Percentiles rank a stretch among this genome's conserved stretches.
These are phyloP conservation scores for Leccinum longicurvipes DNA, from an alignment of 768 basidiomycete genomes.

Conservation along the genomic window DNA sequence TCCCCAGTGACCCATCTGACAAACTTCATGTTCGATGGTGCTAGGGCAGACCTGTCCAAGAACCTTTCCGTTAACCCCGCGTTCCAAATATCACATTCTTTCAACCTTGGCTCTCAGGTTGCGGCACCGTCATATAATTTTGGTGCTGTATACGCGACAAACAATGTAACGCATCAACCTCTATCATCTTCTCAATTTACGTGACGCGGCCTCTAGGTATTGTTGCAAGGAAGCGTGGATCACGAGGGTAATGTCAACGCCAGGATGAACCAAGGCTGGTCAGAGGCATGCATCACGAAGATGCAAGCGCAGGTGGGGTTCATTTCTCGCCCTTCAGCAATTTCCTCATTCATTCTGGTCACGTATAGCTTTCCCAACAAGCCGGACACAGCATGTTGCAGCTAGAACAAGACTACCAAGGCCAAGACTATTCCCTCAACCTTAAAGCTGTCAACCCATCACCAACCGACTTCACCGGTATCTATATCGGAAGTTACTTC, in stretches of 20 bases:
- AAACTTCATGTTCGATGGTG: conserved; percentile 97
- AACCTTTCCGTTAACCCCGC: conserved; percentile 89
- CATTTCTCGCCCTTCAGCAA: not conserved
- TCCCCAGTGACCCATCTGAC: conserved; percentile 79
- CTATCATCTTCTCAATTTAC: conserved; percentile 15
- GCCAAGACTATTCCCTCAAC: conserved; percentile 82
- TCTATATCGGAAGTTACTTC: conserved; percentile 88
- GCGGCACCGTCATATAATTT: conserved; percentile 89
- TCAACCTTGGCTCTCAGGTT: conserved; percentile 86
- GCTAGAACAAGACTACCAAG: conserved; percentile 91
- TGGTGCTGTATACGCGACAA: conserved; percentile 86
- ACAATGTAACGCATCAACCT: conserved; percentile 48
- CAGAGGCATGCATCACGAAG: conserved; percentile 72
- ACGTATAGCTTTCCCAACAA: conserved; percentile 64
- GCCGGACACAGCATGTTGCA: conserved; percentile 88
- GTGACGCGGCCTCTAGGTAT: conserved; percentile 51
- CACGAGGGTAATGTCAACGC: conserved; percentile 89
- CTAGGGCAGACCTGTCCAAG: conserved; percentile 93
- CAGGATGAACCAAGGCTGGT: conserved; percentile 89
- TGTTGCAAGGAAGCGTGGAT: conserved; percentile 92
- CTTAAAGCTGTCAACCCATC: conserved; percentile 90
- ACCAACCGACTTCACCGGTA: conserved; percentile 81
- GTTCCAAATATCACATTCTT: conserved; percentile 98
- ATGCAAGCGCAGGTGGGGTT: conserved; percentile 76
- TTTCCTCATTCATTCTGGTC: conserved; percentile 11